Evolutionary conservation across 2,329 filamentous ascomycete species (phyloP), one percentile per base, ranked within the genome.

Genomic region (Aureobasidium leucospermi): DNA sequence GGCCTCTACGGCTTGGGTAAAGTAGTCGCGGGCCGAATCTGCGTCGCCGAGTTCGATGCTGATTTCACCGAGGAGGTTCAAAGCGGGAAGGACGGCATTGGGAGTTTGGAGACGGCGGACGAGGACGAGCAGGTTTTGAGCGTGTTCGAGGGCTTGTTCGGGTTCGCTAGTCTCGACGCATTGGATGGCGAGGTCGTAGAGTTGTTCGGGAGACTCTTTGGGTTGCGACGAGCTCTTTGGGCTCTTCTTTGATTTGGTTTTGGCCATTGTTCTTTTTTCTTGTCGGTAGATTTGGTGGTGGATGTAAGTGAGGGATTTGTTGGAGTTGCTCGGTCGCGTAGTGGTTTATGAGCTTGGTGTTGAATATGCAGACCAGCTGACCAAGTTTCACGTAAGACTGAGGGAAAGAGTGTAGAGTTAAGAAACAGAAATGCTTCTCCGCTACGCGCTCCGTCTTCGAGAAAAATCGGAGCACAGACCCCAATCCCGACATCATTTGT

Each of bases 41-140:
- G 89, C 80, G 46, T 96, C 89, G 63, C 94, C 92, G 3, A 89
- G 75, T 70, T 96, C 90, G 60, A 96, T 81, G 67, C 85, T 81
- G 68, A 95, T 90, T 67, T 95, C 89, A 58, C 88, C 92, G 23
- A 94, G 80, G 36, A 96, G 76, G 65, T 87, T 89, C 52, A 92
- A 76, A 1, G 88, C 87, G 10, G 85, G 80, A 15, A 90, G 78
- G 10, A 58, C 55, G 42, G 55, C 55, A 32, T 58, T 58, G 47
- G 82, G 80, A 39, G 69, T 68, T 16, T 59, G 51, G 1, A 58
- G 58, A 45, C 41, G 39, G 62, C 77, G 73, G 60, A 77, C 79
- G 62, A 72, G 74, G 65, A 69, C 71, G 65, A 85, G 76, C 1
- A 82, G 81, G 65, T 78, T 76, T 66, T 80, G 75, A 49, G 81